Evolutionary conservation across 345 rosid species (phyloP), one percentile per base, ranked within the genome.

Genomic region (Trapa bicornis): DNA sequence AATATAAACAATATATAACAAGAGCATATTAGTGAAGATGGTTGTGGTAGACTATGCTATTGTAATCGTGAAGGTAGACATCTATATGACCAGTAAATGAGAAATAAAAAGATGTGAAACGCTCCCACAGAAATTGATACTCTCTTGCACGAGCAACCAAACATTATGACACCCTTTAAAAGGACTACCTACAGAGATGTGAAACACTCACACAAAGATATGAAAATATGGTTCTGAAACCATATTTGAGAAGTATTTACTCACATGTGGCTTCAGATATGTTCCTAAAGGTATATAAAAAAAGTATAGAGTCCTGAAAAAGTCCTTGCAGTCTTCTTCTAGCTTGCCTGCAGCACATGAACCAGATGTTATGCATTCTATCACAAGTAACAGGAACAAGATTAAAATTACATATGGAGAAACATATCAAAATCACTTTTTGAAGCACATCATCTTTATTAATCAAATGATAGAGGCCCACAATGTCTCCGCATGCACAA

Each of bases 71-170:
- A 58, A 35, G 15, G 3, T 72, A 65, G 45, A 65, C 83, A 94
- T 96, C 99, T 74, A 94, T 77, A 79, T 82, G 83, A 74, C 95
- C 96, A 58, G 96, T 69, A 94, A 81, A 72, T 70, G 96, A 37
- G 99, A 82, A 42, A 94, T 86, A 73, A 85, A 86, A 91, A 54
- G 97, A 94, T 67, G 97, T 97, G 29, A 22, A 22, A 22, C 29
- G 29, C 29, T 22, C 29, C 29, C 0, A 22, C 96, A 60, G 97
- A 96, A 61, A 94, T 85, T 13, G 97, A 91, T 78, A 94, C 82
- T 80, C 97, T 96, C 67, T 87, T 84, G 39, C 99, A 96, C 67
- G 89, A 84, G 39, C 99, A 96, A 63, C 99, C 99, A 63, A 96
- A 97, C 97, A 94, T 91, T 41, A 96, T 91, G 74, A 85, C 81